A percentile compares a stretch with the other conserved stretches of the same genome.
phyloP scores from a whole-genome alignment of 306 rosid genomes.

The Biancaea sappan region DNA sequence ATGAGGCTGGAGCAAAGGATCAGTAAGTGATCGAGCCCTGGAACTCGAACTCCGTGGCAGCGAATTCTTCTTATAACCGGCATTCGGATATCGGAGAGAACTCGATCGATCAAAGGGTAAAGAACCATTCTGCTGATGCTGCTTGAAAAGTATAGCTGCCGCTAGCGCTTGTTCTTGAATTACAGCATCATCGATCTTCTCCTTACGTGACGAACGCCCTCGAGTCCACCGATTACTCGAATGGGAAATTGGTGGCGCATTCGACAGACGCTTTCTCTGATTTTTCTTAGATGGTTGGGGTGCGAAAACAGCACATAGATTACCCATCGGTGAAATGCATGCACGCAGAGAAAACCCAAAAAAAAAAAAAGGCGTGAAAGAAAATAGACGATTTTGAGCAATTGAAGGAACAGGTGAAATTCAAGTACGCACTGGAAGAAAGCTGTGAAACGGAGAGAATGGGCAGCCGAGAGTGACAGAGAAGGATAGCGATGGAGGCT shows the following conservation, averaged over 20 bases:
- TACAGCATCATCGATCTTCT: slow-evolving; percentile 57
- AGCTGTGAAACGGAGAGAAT: not conserved
- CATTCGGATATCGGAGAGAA: slow-evolving; percentile 76
- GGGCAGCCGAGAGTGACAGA: not conserved
- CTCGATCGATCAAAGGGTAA: slow-evolving; percentile 77
- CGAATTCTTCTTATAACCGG: slow-evolving; percentile 53
- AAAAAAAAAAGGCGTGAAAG: not conserved
- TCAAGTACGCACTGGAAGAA: not conserved
- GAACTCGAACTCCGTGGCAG: slow-evolving; percentile 89
- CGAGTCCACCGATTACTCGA: slow-evolving; percentile 61
- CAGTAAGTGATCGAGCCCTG: slow-evolving; percentile 84
- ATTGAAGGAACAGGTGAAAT: not conserved
- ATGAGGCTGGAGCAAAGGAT: slow-evolving; percentile 90
- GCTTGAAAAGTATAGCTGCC: slow-evolving; percentile 80
- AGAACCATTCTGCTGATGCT: slow-evolving; percentile 55
- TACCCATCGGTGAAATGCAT: slow-evolving; percentile 78
- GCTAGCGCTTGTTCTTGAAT: slow-evolving; percentile 83
- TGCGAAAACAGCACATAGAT: slow-evolving; percentile 67
- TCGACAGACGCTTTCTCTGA: slow-evolving; percentile 56
- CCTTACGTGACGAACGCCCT: slow-evolving; percentile 55
- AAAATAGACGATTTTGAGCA: not conserved
- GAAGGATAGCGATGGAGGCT: not conserved
- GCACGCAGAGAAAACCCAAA: not conserved
- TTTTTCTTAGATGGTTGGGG: slow-evolving; percentile 44
- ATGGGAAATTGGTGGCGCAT: slow-evolving; percentile 43